Evolutionary conservation across 1,139 yeast genomes (phyloP).

Genomic region (Suhomyces wounanorum): DNA sequence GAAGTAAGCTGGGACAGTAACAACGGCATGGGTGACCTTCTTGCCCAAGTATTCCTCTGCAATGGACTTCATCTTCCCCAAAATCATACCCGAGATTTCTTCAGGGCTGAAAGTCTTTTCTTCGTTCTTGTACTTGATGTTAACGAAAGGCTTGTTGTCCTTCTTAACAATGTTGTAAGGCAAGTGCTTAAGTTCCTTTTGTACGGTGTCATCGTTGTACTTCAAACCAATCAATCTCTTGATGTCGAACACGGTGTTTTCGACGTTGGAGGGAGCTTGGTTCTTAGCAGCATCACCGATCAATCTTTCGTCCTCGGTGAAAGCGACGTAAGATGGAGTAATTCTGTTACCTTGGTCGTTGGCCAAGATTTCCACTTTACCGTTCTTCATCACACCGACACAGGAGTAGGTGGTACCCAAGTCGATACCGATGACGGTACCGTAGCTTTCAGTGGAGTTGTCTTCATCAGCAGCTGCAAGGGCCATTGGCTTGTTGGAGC

Average conservation of each 20-base stretch:
- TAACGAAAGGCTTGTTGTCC: slow-evolving; percentile 78
- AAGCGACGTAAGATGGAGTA: slow-evolving; percentile 89
- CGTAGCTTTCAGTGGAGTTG: slow-evolving; percentile 56
- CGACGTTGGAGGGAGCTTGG: slow-evolving; percentile 82
- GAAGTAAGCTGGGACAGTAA: slow-evolving; percentile 96
- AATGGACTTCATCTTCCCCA: slow-evolving; percentile 88
- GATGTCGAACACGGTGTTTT: slow-evolving; percentile 80
- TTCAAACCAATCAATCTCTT: slow-evolving; percentile 86
- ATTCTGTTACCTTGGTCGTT: slow-evolving; percentile 96
- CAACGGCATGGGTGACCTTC: slow-evolving; percentile 90
- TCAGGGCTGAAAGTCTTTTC: slow-evolving; percentile 77
- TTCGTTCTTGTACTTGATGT: slow-evolving; percentile 65
- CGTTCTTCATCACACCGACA: slow-evolving; percentile 92
- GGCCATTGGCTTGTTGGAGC: slow-evolving; percentile 19
- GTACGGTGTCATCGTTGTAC: slow-evolving; percentile 72
- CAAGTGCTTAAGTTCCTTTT: slow-evolving; percentile 79
- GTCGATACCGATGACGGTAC: slow-evolving; percentile 84
- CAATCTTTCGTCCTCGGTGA: slow-evolving; percentile 80
- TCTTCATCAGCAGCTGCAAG: slow-evolving; percentile 40
- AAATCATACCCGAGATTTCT: slow-evolving; percentile 89
- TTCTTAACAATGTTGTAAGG: slow-evolving; percentile 71
- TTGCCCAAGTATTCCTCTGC: slow-evolving; percentile 91
- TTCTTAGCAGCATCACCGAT: slow-evolving; percentile 96
- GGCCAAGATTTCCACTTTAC: slow-evolving; percentile 89
- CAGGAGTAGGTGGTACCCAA: slow-evolving; percentile 89